Base-by-base conservation (phyloP, 768 basidiomycete species). In the Saitozyma podzolica region DNA sequence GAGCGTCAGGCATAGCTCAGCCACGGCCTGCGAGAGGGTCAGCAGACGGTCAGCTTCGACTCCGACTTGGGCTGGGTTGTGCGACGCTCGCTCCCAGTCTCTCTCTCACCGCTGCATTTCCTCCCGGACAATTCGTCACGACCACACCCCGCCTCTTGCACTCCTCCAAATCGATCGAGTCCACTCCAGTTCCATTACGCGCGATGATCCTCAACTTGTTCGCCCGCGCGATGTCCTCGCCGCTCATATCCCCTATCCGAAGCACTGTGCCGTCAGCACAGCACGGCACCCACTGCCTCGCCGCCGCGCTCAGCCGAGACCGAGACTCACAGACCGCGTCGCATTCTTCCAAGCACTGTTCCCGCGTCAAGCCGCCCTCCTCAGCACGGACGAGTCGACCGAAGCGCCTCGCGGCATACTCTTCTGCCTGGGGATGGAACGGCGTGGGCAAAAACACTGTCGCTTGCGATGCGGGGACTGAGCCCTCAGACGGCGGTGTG, bases 91-190 rank as follows among this genome's bases (percentile, higher is more conserved):
- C 29, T 29, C 29, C 29, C 29, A 16, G 3, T 2, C 1, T 41
- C 9, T 19, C 4, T 62, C 69, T 50, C 49, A 75, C 76, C 54
- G 72, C 54, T 6, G 74, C 69, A 59, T 78, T 78, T n/a, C 67
- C 70, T 8, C 74, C 76, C 0, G 76, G 72, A 42, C 56, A 52
- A 52, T 76, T 78, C 13, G 69, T 73, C 45, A 76, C 71, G 1
- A 64, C 58, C 4, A 75, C 61, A 0, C 71, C 74, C 20, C 64
- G 52, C 62, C 59, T 50, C 17, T 65, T 62, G 47, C 64, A 68
- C 3, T 59, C 68, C 4, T 59, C 64, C 37, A 70, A 63, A 60
- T 78, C 67, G 47, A 78, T 73, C 57, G 59, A 65, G 56, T 78
- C 76, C 37, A 54, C 47, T 0, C 76, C 76, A 7, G 67, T 66